Evolutionary conservation across 192 early-diverging fungal species (phyloP), one percentile per base, ranked within the genome.

Genomic region (Coemansia sp.): DNA sequence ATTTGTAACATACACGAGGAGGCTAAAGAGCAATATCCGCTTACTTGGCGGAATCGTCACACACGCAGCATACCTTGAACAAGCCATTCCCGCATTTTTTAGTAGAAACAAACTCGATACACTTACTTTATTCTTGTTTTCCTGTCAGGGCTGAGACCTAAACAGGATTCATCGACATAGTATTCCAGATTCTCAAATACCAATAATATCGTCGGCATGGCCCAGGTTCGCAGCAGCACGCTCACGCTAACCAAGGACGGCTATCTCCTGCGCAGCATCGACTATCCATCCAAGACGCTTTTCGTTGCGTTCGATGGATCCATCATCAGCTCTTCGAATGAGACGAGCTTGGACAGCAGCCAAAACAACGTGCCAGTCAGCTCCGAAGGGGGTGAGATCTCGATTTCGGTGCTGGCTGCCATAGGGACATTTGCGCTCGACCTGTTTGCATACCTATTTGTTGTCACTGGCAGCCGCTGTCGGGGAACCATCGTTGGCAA

Each of bases 381-480:
- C 7, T 20, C 48, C 32, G 28, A 52, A 14, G 60, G 32, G 5
- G 25, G 34, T 20, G 47, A 27, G 3, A 39, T 50, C n/a, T 51
- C 63, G 16, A 45, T 70, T 4, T 18, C 28, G 1, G 64, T 79
- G 16, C 71, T 73, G 22, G 71, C 61, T 14, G 50, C 74, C 19
- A 71, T 48, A 20, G 76, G 76, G 13, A 57, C 70, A 24, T 70
- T 79, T 57, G 46, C 58, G 14, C 64, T 79, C 3, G 65, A 79
- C 27, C 61, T 62, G 10, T 46, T 51, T 45, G 57, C 59, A 46
- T 79, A 79, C 36, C 24, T 71, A n/a, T 64, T 79, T 2, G 68
- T 73, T n/a, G 64, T 58, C 23, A 71, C 64, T 4, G 64, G 62
- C 30, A 74, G 76, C 53, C 61, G 55, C 22, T 54, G 34, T 8